Evolutionary conservation across 179 eudicot genomes (phyloP), one percentile per base, ranked within the genome.

Genomic region (Pouteria campechiana): DNA sequence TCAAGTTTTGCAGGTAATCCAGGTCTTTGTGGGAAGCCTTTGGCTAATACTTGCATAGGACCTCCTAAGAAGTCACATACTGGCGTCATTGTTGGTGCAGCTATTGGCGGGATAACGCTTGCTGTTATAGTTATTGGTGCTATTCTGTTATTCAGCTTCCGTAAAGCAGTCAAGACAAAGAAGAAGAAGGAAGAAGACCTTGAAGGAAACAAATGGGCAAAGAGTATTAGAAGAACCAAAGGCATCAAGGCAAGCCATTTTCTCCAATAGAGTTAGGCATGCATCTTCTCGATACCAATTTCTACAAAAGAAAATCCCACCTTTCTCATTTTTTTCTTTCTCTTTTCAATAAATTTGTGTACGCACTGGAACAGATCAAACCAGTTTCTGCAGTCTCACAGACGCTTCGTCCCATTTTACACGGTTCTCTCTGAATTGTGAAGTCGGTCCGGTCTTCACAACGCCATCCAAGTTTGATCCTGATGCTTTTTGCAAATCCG

Each of bases 181-280:
- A n/a, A n/a, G n/a, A n/a, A n/a, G n/a, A 80, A 66, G 69, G 63
- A 55, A 21, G 92, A 65, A 13, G 96, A 82, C 57, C 92, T 83
- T 22, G 85, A 79, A 37, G 94, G 92, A 27, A 90, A 90, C 54
- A 76, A 67, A 59, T 90, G 98, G 98, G 92, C 96, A n/a, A 90
- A 65, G 78, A 69, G 69, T 55, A 69, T 90, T 58, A 82, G 74
- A 64, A 83, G 83, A 45, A 67, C 89, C 45, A 90, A 87, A 63
- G 64, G 58, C 37, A 60, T 74, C 46, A 77, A 90, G 84, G 98
- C 44, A 65, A 64, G 66, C 29, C 40, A 7, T 41, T 49, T 50
- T 32, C n/a, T n/a, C n/a, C n/a, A n/a, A n/a, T n/a, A n/a, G n/a
- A n/a, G n/a, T n/a, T n/a, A n/a, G n/a, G n/a, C n/a, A n/a, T n/a